Base-by-base conservation (phyloP, 306 rosid species). In the Cicer yamashitae region DNA sequence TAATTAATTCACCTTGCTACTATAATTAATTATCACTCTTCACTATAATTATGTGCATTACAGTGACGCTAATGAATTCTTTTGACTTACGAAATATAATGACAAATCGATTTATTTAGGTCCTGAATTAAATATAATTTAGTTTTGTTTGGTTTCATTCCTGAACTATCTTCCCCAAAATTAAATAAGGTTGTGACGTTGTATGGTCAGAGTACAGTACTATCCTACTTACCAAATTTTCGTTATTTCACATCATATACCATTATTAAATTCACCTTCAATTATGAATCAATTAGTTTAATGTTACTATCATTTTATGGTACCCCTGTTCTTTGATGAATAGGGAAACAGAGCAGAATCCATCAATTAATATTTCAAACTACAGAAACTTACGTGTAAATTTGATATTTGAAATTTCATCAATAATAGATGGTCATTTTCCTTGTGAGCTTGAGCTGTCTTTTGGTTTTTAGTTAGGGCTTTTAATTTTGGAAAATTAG, bases 91-190 rank as follows among this genome's bases (percentile, higher is more conserved):
- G 18, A 53, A 64, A 45, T 14, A 13, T 54, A 61, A 81, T 45
- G 38, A 71, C 51, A 47, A 6, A 70, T 47, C 8, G 20, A 40
- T 59, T 59, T 56, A 63, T 40, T 60, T 61, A 68, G 43, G 45
- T 9, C 10, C 9, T 53, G 60, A 59, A 48, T 68, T 74, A 56
- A 30, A 58, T 75, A 64, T 79, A 48, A 67, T 68, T 20, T 81
- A n/a, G 52, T 18, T 69, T 53, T 60, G 15, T 75, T 74, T 74
- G 47, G 17, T 76, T 50, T 59, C 60, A 72, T 20, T 80, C 9
- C 40, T 10, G 8, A 38, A 60, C 20, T n/a, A 68, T 38, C 44
- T 45, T 50, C 48, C 43, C 10, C 51, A 9, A 39, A 39, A 76
- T n/a, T 7, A 74, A n/a, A 54, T 57, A 69, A 48, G 53, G 15